Evolutionary conservation across 108 stramenopile species (phyloP).

Genomic region (Craspedostauros australis): DNA sequence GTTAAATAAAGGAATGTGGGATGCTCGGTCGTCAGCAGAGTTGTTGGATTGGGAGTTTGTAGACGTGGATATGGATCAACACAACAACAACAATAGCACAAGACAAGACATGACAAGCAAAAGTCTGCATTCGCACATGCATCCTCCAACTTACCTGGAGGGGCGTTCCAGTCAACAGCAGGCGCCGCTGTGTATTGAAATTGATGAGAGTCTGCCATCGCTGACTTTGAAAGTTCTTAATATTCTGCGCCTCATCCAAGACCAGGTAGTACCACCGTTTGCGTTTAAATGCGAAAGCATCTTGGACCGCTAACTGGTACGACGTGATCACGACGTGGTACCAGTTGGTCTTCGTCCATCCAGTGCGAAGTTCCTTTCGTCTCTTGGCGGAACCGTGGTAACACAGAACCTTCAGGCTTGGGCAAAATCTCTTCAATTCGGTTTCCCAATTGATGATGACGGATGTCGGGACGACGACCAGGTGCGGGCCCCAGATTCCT

Average conservation of each 20-base stretch:
- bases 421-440: constrained; percentile 93
- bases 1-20: too few species aligned
- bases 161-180: constrained; percentile 92
- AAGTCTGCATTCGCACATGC: too few species aligned
- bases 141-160: constrained; percentile 67
- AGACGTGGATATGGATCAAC: too few species aligned
- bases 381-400: constrained; percentile 95
- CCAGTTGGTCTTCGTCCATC: constrained; percentile 93
- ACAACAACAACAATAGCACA: constrained; percentile 70
- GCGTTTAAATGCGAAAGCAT: constrained; percentile 90
- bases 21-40: too few species aligned
- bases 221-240: constrained; percentile 97
- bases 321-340: constrained; percentile 95
- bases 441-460: constrained; percentile 98
- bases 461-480: constrained; percentile 95
- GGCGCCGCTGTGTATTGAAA: constrained; percentile 92
- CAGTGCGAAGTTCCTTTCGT: constrained; percentile 84
- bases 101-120: not conserved
- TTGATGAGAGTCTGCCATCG: constrained; percentile 98
- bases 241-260: constrained; percentile 98
- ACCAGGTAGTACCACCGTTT: constrained; percentile 98
- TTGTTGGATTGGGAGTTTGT: too few species aligned
- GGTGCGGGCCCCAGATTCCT: constrained; percentile 98
- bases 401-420: constrained; percentile 88
- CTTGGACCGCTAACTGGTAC: constrained; percentile 96